Evolutionary conservation across 1,139 yeast species (phyloP).

Genomic region (Spencermartinsiella ligniputridi): DNA sequence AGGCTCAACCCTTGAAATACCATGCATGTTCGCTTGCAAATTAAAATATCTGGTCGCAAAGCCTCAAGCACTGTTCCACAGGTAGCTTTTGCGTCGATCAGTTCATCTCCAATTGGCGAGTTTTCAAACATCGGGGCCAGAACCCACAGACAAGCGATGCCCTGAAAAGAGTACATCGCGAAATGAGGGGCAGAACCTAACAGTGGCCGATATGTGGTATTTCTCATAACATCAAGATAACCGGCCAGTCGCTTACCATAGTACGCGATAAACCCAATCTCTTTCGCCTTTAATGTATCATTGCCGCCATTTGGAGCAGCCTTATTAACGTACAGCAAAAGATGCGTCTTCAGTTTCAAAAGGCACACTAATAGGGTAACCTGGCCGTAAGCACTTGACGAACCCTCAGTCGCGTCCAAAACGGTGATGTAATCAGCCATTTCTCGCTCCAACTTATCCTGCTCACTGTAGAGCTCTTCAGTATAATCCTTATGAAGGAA

Average conservation of each 20-base stretch:
- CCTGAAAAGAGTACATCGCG: slow-evolving; percentile 12
- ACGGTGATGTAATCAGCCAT: background rate
- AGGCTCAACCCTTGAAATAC: slow-evolving; percentile 13
- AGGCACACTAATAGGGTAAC: slow-evolving; percentile 5
- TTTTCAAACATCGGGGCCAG: slow-evolving; percentile 6
- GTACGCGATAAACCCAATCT: background rate
- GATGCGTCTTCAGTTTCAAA: slow-evolving; percentile 10
- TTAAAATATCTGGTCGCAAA: slow-evolving; percentile 8
- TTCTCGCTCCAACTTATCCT: slow-evolving; percentile 7
- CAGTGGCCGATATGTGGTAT: background rate
- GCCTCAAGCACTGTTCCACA: background rate
- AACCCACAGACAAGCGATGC: slow-evolving; percentile 13
- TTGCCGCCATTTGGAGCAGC: slow-evolving; percentile 4
- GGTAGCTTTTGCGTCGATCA: slow-evolving; percentile 1
- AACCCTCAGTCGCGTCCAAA: slow-evolving; percentile 8
- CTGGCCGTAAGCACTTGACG: slow-evolving; percentile 12
- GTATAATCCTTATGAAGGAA: background rate
- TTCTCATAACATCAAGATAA: background rate
- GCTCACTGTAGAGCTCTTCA: slow-evolving; percentile 5
- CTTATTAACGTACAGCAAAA: slow-evolving; percentile 5
- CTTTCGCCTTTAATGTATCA: background rate
- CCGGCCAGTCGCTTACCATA: background rate
- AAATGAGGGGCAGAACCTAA: slow-evolving; percentile 12
- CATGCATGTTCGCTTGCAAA: slow-evolving; percentile 11
- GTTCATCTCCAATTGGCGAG: slow-evolving; percentile 5